Evolutionary conservation across 495 filamentous ascomycete genomes (phyloP), one percentile per base, ranked within the genome.

Genomic region (Penicillium canescens): DNA sequence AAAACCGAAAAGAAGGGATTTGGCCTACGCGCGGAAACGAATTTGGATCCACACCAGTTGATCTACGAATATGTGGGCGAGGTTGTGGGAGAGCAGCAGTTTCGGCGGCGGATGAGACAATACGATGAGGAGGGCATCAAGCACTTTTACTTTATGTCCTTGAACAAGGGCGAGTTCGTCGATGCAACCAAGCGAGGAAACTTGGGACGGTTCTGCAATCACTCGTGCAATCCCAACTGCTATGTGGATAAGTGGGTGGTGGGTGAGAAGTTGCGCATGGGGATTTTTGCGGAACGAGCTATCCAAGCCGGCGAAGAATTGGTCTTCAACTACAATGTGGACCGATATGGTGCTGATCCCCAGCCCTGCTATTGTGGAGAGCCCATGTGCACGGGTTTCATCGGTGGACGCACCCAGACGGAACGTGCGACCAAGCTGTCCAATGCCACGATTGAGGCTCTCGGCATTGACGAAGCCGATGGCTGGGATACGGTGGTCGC

Each of bases 191-290:
- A 95, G 65, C 95, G 89, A 66, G 94, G 94, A 35, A 96, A 97
- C 64, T 82, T 99, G 12, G 94, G 92, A 35, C 85, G 94, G 18
- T 99, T 99, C 66, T 98, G 95, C 80, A 99, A 99, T 67, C 94
- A 99, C 60, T 98, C 95, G 20, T 99, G 94, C 81, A 96, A 94
- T 66, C 94, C 94, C 1, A 99, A 99, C 62, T 97, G 93, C 73
- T 98, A 94, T 72, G 93, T 98, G 56, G 94, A 99, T 76, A 99
- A 99, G 69, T 99, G 94, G 94, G 91, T 99, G 43, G 92, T 98
- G 34, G 92, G 92, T n/a, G 89, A 95, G 63, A 97, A 96, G 75
- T 73, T 97, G 67, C 93, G 94, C 63, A 98, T 99, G 94, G 94
- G 94, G 55, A 98, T 99, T 57, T 99, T 99, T 74, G 91, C 94